Conservation (phyloP, 2,329 filamentous ascomycete genomes). For the Pseudocercospora musae region DNA sequence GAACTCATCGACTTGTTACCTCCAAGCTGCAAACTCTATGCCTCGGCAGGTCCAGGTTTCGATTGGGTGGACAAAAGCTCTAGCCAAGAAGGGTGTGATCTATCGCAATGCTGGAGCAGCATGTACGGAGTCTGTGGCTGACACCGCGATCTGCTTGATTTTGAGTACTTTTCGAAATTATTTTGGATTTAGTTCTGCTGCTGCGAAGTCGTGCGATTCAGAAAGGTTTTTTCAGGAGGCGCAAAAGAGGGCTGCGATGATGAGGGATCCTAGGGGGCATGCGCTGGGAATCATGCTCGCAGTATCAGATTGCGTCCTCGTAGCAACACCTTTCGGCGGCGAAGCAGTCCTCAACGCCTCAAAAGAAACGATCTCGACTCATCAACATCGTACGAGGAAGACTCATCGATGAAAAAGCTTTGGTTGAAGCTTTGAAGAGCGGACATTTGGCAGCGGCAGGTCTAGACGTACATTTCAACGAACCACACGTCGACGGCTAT, state of each 20-base stretch:
- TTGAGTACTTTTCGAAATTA: conserved; percentile 66
- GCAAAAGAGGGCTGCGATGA: conserved; percentile 57
- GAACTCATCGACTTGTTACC: conserved; percentile 57
- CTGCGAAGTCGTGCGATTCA: conserved; percentile 49
- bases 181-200: conserved; percentile 61
- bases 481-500: conserved; percentile 53
- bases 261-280: conserved; percentile 42
- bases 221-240: conserved; percentile 59
- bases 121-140: conserved; percentile 69
- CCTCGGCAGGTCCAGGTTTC: conserved; percentile 60
- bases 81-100: conserved; percentile 62
- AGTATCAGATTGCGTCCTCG: conserved; percentile 57
- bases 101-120: conserved; percentile 73
- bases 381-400: conserved; percentile 65
- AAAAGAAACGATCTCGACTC: conserved; percentile 53
- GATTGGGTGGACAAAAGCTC: conserved; percentile 60
- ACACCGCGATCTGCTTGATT: conserved; percentile 66
- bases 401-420: conserved; percentile 62
- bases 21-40: conserved; percentile 53
- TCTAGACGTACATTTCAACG: conserved; percentile 62
- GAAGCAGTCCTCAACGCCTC: conserved; percentile 49
- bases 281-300: conserved; percentile 61
- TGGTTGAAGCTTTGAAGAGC: conserved; percentile 57
- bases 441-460: conserved; percentile 53
- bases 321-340: conserved; percentile 58